Base-by-base conservation (phyloP, 2,329 filamentous ascomycete species). In the Cercospora zeae-maydis region DNA sequence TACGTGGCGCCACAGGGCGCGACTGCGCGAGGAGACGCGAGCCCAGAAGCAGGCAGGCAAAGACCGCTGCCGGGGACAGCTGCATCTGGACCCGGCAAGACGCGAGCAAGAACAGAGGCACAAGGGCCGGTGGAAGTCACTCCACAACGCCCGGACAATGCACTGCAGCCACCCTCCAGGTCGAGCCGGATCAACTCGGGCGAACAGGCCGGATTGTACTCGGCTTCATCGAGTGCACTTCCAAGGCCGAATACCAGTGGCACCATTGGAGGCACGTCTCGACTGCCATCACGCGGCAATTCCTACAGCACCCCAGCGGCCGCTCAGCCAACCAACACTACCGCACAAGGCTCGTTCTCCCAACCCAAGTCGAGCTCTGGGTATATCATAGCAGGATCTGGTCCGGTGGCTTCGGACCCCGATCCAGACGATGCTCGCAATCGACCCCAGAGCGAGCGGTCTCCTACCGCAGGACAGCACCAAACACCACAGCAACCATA, bases 1-100 rank as follows among this genome's bases (percentile, higher is more conserved):
- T 99, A 99, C 76, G 95, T 98, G 61, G 90, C 93, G 19, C 95
- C 95, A 24, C 88, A 88, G 27, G 96, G 92, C 5, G 88, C 93
- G 73, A 97, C 93, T 0, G 84, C 88, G 66, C 86, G 93, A 67
- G 92, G 90, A 31, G 85, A 85, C 60, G 67, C 74, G 34, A 77
- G 76, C 27, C 75, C 78, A 11, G 66, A 68, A 30, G 13, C 42
- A 36, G 45, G 61, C 34, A 24, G 51, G 58, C 57, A 62, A 58
- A 59, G 64, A 62, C 59, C 67, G 24, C 24, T 63, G 19, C 21
- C 70, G 74, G 30, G 52, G 4, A 51, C 57, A 39, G 54, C 65
- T 69, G 19, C 76, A 75, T 59, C 66, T 52, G 55, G 52, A 68
- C 56, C 66, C 69, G 64, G 63, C 31, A 68, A 59, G 57, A 81